phyloP scores from a whole-genome alignment of 2,329 filamentous ascomycete species.

The Madurella fahalii region DNA sequence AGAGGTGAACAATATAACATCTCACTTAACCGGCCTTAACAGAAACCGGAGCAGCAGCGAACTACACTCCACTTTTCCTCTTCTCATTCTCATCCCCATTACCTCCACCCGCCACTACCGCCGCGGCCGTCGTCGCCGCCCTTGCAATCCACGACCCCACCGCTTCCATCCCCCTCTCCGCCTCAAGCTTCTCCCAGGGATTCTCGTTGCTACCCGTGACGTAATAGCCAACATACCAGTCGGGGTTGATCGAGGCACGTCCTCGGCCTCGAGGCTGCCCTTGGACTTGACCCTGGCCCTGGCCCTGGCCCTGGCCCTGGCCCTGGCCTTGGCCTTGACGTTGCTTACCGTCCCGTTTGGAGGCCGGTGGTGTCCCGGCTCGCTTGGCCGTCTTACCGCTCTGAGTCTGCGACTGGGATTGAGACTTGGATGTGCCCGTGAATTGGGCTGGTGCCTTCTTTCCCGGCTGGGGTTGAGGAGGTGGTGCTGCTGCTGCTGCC shows the following conservation, averaged over 20 bases:
- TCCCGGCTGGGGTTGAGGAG: not conserved
- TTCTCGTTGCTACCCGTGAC: slow-evolving; percentile 66
- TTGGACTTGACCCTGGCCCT: slow-evolving; percentile 9
- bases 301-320: slow-evolving; percentile 20
- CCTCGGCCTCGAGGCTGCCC: slow-evolving; percentile 6
- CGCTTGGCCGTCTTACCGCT: too few relatives aligned
- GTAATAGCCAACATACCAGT: slow-evolving; percentile 67
- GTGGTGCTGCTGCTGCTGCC: not conserved
- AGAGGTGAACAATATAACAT: too few relatives aligned
- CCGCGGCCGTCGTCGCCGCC: too few relatives aligned
- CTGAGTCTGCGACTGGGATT: too few relatives aligned
- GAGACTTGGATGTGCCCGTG: too few relatives aligned
- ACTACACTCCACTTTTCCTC: too few relatives aligned
- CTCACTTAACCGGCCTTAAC: too few relatives aligned
- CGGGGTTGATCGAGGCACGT: slow-evolving; percentile 37
- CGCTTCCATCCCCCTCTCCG: slow-evolving; percentile 39
- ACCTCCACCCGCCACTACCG: slow-evolving; percentile 28
- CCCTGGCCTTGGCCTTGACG: slow-evolving; percentile 16
- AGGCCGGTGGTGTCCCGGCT: too few relatives aligned
- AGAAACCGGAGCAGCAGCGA: not conserved
- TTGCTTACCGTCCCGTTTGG: not conserved
- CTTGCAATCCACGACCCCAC: slow-evolving; percentile 44
- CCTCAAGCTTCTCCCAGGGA: slow-evolving; percentile 62
- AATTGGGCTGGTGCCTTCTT: too few relatives aligned
- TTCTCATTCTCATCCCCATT: not conserved